Percentiles rank a stretch among this genome's conserved stretches.
Conservation (phyloP, 1,284 basidiomycete species). For the Kwoniella shivajii region DNA sequence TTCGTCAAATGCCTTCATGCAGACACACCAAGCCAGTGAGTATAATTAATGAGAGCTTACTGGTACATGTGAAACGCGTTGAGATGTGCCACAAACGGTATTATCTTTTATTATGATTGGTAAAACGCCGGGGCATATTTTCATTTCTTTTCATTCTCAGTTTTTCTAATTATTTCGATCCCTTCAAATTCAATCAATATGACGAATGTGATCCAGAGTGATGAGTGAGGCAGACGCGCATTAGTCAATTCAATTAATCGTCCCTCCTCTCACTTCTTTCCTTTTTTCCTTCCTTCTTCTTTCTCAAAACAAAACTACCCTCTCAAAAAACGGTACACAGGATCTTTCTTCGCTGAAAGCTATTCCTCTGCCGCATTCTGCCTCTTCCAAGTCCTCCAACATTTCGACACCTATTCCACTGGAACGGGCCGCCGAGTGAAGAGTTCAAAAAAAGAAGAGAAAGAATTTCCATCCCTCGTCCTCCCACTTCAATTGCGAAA, state of each 20-base stretch:
- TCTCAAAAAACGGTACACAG: conserved; percentile 22
- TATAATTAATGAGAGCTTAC: too few relatives aligned
- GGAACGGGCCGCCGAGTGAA: conserved; percentile 2
- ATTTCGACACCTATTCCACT: not conserved
- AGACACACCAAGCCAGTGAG: too few relatives aligned
- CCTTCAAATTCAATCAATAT: not conserved
- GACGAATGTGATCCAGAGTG: not conserved
- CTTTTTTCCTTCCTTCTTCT: conserved; percentile 9
- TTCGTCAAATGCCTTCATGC: too few relatives aligned
- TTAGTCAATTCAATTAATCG: not conserved
- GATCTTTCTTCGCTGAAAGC: conserved; percentile 4
- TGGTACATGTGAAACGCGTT: not conserved
- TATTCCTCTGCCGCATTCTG: conserved; percentile 15
- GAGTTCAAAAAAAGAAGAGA: not conserved
- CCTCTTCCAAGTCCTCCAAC: not conserved
- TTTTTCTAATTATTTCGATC: not conserved
- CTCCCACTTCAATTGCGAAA: not conserved
- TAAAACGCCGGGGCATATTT: not conserved
- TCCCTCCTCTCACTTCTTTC: not conserved
- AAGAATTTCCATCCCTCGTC: not conserved
- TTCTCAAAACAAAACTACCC: not conserved
- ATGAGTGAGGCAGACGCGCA: not conserved
- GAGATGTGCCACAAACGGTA: not conserved
- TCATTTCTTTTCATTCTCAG: not conserved
- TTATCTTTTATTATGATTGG: not conserved